Evolutionary conservation across 305 asterid species (phyloP).

Genomic region (Fraxinus baroniana): DNA sequence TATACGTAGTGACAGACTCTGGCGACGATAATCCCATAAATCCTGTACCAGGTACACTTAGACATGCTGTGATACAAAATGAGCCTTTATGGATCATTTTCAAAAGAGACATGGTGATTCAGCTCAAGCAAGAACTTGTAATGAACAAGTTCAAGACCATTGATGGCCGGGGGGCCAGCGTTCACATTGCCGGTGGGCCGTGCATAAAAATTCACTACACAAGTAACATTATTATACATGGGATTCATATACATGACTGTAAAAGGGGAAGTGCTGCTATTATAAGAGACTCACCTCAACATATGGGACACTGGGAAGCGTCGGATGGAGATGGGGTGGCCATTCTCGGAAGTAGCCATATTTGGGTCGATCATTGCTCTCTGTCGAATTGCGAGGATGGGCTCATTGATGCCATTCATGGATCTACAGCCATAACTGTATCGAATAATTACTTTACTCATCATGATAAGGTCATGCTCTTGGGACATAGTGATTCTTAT

Average conservation of each 20-base stretch:
- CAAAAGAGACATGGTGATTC: conserved; percentile 60
- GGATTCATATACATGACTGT: conserved; percentile 71
- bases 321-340: conserved; percentile 78
- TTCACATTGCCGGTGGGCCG: conserved; percentile 68
- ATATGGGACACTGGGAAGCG: conserved; percentile 57
- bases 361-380: conserved; percentile 84
- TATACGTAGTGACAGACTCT: conserved; percentile 59
- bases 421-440: conserved; percentile 71
- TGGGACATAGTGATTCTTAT: conserved; percentile 67
- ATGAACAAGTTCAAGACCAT: conserved; percentile 69
- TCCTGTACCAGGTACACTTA: conserved; percentile 68
- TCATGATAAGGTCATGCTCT: conserved; percentile 79
- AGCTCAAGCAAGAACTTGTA: conserved; percentile 55
- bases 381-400: conserved; percentile 73
- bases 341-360: conserved; percentile 46
- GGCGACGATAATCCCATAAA: conserved; percentile 58
- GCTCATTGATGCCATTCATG: conserved; percentile 72
- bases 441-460: conserved; percentile 74
- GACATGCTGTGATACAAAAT: conserved; percentile 64
- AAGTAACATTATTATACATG: conserved; percentile 62
- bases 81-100: conserved; percentile 78
- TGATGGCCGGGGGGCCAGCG: conserved; percentile 74
- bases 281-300: conserved; percentile 63
- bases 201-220: conserved; percentile 62
- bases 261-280: conserved; percentile 44